A percentile compares a stretch with the other conserved stretches of the same genome.
These are phyloP conservation scores for Blastobotrys buckinghamii DNA, from an alignment of 1,139 yeast species.

Conservation along the genomic window DNA sequence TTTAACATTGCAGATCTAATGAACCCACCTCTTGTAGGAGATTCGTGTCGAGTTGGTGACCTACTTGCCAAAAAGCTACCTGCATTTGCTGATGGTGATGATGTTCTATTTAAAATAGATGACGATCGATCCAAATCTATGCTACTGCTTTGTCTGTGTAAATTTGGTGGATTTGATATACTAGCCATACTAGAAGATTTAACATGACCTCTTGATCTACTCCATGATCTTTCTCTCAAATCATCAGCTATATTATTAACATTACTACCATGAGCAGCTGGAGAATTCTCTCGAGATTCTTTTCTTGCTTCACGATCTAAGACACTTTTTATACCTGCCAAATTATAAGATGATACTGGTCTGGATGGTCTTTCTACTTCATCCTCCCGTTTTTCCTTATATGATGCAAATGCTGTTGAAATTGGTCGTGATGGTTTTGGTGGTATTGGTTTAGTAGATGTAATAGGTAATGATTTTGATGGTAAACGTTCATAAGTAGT, in stretches of 20 bases:
- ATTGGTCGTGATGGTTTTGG: not conserved
- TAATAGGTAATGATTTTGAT: not conserved
- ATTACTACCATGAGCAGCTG: not conserved
- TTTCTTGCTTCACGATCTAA: not conserved
- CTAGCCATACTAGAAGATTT: not conserved
- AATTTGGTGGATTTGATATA: not conserved
- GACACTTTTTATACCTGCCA: not conserved
- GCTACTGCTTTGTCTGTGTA: not conserved
- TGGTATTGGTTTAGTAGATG: not conserved
- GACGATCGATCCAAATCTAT: not conserved
- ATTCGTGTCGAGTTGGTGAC: constrained; percentile 23
- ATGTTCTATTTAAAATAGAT: not conserved
- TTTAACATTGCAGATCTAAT: constrained; percentile 30
- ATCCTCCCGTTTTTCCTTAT: not conserved
- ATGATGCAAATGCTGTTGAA: not conserved
- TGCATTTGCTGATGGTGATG: not conserved
- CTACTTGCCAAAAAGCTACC: constrained; percentile 9
- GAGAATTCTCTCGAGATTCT: not conserved
- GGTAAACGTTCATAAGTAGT: not conserved
- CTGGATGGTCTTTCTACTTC: not conserved
- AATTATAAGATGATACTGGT: not conserved
- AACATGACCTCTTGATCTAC: not conserved
- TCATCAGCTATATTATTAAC: not conserved
- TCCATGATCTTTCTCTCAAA: not conserved
- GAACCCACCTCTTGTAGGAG: constrained; percentile 24